Evolutionary conservation across 805 yeast species (phyloP).

Genomic region (Saturnispora zaruensis): DNA sequence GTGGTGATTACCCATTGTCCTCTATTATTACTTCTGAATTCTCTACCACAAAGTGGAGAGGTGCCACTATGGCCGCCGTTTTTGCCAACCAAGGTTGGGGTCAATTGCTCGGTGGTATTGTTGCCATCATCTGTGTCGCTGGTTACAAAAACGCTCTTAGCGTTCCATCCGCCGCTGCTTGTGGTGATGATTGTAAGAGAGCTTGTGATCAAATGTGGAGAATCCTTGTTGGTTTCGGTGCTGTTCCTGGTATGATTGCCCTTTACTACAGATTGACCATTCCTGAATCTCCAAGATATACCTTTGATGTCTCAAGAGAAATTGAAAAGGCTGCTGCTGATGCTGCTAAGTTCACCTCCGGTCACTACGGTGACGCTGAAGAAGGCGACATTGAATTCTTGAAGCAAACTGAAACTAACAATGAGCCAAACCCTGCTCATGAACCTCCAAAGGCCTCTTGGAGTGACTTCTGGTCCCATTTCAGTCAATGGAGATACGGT

Average conservation of each 20-base stretch:
- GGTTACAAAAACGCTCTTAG: slow-evolving; percentile 60
- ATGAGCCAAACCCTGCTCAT: slow-evolving; percentile 21
- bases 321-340: slow-evolving; percentile 51
- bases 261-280: slow-evolving; percentile 87
- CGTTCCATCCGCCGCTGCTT: slow-evolving; percentile 48
- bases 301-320: slow-evolving; percentile 64
- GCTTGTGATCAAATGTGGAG: slow-evolving; percentile 96
- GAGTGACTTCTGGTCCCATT: slow-evolving; percentile 63
- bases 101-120: slow-evolving; percentile 80
- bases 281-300: slow-evolving; percentile 91
- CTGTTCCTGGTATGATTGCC: slow-evolving; percentile 80
- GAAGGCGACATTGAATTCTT: slow-evolving; percentile 36
- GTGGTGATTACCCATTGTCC: slow-evolving; percentile 93
- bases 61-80: slow-evolving; percentile 94
- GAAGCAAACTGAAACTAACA: slow-evolving; percentile 38
- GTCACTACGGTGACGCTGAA: slow-evolving; percentile 43
- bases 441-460: slow-evolving; percentile 78
- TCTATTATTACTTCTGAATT: slow-evolving; percentile 91
- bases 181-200: slow-evolving; percentile 57
- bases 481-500: slow-evolving; percentile 79
- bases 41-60: slow-evolving; percentile 94
- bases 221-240: slow-evolving; percentile 79
- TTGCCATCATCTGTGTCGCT: slow-evolving; percentile 66
- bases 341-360: slow-evolving; percentile 41
- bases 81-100: slow-evolving; percentile 98